Percentiles rank a stretch among this genome's conserved stretches.
Conservation (phyloP, 2,329 filamentous ascomycete genomes). For the Fusarium mundagurra region DNA sequence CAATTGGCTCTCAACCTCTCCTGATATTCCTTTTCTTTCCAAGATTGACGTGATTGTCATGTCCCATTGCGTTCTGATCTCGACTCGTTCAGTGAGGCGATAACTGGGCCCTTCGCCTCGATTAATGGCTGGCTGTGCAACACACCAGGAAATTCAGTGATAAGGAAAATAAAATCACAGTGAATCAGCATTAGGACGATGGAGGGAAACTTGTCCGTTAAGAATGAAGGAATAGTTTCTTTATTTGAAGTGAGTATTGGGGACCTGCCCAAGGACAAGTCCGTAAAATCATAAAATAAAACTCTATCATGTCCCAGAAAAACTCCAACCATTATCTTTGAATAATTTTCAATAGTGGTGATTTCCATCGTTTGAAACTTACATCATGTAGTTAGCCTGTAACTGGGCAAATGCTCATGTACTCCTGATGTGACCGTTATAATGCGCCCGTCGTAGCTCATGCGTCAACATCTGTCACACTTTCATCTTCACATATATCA, state of each 20-base stretch:
- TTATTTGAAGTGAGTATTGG: not conserved
- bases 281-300: conserved; percentile 5
- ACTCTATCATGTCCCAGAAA: conserved; percentile 26
- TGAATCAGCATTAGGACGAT: not conserved
- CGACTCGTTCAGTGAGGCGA: conserved; percentile 35
- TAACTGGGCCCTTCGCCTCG: conserved; percentile 18
- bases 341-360: conserved; percentile 18
- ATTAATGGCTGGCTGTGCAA: conserved; percentile 24
- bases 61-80: not conserved
- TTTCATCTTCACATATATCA: conserved; percentile 12
- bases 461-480: conserved; percentile 8
- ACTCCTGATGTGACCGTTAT: conserved; percentile 21
- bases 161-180: not conserved
- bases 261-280: conserved; percentile 8
- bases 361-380: conserved; percentile 30
- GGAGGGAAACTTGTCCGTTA: not conserved
- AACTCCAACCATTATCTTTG: conserved; percentile 29
- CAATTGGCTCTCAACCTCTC: conserved; percentile 13
- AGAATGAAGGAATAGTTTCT: not conserved
- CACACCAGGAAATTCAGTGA: not conserved
- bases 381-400: conserved; percentile 11
- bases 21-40: not conserved
- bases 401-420: conserved; percentile 10
- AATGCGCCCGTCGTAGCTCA: conserved; percentile 9
- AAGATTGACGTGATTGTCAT: conserved; percentile 23